Percentiles rank a stretch among this genome's conserved stretches.
Evolutionary conservation across 805 yeast genomes (phyloP).

Genomic region (Candida piceae): DNA sequence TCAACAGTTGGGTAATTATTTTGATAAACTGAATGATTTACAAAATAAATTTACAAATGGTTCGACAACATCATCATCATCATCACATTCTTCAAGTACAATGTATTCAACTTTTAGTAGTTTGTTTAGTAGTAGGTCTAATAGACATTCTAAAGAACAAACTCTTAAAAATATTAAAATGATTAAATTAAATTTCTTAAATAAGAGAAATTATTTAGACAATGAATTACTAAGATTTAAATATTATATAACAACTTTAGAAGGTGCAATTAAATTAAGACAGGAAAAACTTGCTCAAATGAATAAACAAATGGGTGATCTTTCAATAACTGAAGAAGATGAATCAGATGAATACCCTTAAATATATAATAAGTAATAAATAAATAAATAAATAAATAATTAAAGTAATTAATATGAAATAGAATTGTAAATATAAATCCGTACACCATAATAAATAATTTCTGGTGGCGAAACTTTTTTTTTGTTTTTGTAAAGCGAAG

Average conservation of each 20-base stretch:
- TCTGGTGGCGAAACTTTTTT: no score
- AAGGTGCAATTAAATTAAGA: constrained; percentile 43
- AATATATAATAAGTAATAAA: neutral
- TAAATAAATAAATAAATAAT: no score
- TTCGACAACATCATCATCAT: neutral
- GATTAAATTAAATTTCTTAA: constrained; percentile 36
- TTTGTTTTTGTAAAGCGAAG: no score
- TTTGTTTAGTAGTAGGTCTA: constrained; percentile 13
- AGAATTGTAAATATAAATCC: constrained; percentile 6
- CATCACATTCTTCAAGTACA: constrained; percentile 2
- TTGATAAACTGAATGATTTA: constrained; percentile 12
- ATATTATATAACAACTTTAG: constrained; percentile 39
- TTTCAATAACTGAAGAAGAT: constrained; percentile 4
- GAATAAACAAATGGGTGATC: constrained; percentile 1
- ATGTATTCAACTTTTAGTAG: constrained; percentile 5
- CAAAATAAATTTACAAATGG: constrained; percentile 2
- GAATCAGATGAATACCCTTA: constrained; percentile 2
- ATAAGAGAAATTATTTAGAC: constrained; percentile 38
- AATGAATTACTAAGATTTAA: constrained; percentile 41
- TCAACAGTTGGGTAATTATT: constrained; percentile 21
- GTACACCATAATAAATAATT: no score
- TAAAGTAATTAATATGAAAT: neutral
- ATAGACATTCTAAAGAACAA: constrained; percentile 10
- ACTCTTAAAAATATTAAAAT: constrained; percentile 30
- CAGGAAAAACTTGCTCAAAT: constrained; percentile 24